Conservation (phyloP, 2,329 filamentous ascomycete species). For the Stachybotrys chlorohalonatus region DNA sequence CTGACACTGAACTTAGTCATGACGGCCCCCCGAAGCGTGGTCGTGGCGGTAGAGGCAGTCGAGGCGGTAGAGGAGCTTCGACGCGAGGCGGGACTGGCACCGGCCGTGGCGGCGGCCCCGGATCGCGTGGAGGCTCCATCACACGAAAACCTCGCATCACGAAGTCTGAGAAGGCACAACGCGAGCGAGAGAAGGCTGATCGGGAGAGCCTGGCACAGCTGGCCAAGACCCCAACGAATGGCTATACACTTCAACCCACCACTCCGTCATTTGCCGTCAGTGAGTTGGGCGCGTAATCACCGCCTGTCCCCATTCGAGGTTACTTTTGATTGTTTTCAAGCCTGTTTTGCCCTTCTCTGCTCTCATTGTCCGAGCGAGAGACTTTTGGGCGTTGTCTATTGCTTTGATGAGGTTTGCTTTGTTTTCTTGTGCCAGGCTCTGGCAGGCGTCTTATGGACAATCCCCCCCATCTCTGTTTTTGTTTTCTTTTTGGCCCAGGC, state of each 20-base stretch:
- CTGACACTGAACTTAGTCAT: slow-evolving; percentile 42
- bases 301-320: neutral
- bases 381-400: no score
- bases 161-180: slow-evolving; percentile 73
- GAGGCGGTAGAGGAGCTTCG: slow-evolving; percentile 53
- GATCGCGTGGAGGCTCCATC: slow-evolving; percentile 66
- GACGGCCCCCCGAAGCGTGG: slow-evolving; percentile 67
- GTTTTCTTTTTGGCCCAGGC: no score
- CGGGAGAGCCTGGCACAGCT: slow-evolving; percentile 45
- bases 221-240: slow-evolving; percentile 25
- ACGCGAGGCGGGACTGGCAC: slow-evolving; percentile 41
- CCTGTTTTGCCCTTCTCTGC: neutral
- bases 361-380: neutral
- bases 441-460: no score
- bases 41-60: slow-evolving; percentile 41
- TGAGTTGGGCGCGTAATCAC: slow-evolving; percentile 21
- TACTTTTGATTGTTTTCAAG: neutral
- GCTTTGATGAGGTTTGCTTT: no score
- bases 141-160: slow-evolving; percentile 77
- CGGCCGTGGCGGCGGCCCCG: slow-evolving; percentile 46
- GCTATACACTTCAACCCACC: slow-evolving; percentile 27
- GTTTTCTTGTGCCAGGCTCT: no score
- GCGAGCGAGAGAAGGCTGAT: slow-evolving; percentile 74
- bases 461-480: no score
- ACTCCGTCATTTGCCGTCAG: slow-evolving; percentile 27